Evolutionary conservation across 306 rosid species (phyloP).

Genomic region (Prunus mongolica): DNA sequence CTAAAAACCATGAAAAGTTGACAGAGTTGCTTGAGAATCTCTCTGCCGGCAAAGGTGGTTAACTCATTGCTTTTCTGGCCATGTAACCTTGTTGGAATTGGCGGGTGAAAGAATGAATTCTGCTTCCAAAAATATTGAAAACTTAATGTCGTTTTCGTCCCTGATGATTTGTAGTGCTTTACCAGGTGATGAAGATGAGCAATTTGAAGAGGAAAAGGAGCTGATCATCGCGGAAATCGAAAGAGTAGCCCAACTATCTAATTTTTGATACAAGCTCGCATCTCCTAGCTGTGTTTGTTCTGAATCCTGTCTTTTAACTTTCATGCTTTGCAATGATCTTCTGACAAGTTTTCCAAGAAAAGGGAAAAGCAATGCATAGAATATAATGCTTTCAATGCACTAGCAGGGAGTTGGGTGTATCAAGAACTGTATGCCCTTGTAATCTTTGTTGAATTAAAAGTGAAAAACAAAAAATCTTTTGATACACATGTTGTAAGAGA

Average conservation of each 20-base stretch:
- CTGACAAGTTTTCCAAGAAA: constrained; percentile 4
- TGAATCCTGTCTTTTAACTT: constrained; percentile 9
- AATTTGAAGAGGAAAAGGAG: constrained; percentile 93
- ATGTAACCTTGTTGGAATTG: neutral
- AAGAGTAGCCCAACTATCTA: constrained; percentile 32
- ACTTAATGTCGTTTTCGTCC: neutral
- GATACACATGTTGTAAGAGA: neutral
- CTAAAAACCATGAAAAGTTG: constrained; percentile 74
- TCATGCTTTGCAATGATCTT: constrained; percentile 21
- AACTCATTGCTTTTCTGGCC: neutral
- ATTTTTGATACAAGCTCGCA: constrained; percentile 22
- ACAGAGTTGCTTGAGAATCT: constrained; percentile 71
- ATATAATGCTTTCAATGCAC: neutral
- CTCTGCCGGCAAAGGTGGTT: constrained; percentile 75
- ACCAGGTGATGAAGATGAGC: constrained; percentile 93
- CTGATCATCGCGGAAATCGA: constrained; percentile 74
- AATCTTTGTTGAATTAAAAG: neutral
- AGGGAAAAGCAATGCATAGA: neutral
- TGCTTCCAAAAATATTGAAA: neutral
- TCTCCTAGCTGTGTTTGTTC: constrained; percentile 21
- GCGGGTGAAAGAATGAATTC: neutral
- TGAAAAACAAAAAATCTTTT: neutral
- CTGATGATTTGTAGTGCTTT: constrained; percentile 12
- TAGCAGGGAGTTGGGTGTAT: constrained; percentile 4
- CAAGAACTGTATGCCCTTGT: constrained; percentile 9